Percentiles rank a stretch among this genome's conserved stretches.
phyloP scores from a whole-genome alignment of 2,329 filamentous ascomycete species.

The Talaromyces pinophilus region DNA sequence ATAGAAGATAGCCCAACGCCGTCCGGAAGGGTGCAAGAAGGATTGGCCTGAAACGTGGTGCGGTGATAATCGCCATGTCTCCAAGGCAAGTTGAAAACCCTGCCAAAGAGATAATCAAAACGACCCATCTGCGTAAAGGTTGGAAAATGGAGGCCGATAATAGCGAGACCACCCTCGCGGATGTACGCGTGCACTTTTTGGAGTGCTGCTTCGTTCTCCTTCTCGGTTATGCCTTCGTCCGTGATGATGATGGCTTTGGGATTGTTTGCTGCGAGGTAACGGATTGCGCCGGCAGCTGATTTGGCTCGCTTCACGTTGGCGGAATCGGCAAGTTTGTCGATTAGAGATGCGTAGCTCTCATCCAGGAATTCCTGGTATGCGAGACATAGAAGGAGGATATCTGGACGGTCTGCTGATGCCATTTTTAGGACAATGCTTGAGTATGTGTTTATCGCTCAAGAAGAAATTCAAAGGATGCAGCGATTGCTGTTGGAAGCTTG shows the following conservation, averaged over 20 bases:
- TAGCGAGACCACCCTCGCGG: background rate
- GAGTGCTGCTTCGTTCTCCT: background rate
- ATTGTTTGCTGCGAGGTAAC: background rate
- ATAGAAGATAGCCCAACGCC: constrained; percentile 19
- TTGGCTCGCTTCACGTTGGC: background rate
- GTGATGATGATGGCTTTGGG: constrained; percentile 3
- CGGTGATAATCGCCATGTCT: background rate
- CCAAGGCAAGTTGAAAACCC: background rate
- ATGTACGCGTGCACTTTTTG: background rate
- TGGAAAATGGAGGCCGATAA: background rate
- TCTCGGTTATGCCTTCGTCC: background rate
- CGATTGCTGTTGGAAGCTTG: background rate
- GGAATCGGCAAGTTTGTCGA: background rate
- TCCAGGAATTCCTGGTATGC: background rate
- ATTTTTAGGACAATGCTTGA: background rate
- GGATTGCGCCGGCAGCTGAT: background rate
- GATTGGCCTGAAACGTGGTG: background rate
- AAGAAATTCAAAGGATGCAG: background rate
- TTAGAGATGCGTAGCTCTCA: background rate
- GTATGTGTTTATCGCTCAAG: background rate
- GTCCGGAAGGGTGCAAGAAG: background rate
- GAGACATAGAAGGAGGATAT: constrained; percentile 8
- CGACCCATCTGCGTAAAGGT: background rate
- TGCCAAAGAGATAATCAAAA: background rate
- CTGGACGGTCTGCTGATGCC: background rate